A percentile compares a stretch with the other conserved stretches of the same genome.
These are phyloP conservation scores for Sphagnum contortum DNA, from an alignment of 225 moss, liverwort and hornwort species.

Conservation along the genomic window DNA sequence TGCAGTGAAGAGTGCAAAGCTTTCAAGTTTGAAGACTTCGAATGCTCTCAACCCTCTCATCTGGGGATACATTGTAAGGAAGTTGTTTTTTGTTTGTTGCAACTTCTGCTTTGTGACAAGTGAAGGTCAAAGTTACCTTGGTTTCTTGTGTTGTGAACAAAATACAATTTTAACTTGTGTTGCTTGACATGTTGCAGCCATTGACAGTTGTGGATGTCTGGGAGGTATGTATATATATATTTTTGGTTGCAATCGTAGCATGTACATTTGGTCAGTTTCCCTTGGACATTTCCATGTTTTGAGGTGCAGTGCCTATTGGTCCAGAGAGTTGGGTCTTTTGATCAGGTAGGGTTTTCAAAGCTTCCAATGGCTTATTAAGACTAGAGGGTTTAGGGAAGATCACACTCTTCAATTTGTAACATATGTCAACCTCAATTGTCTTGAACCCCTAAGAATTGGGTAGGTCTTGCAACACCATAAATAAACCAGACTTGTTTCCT, in stretches of 20 bases:
- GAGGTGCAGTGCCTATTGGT: not conserved
- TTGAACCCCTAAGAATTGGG: no score
- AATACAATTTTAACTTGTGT: no score
- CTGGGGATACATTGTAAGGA: constrained; percentile 56
- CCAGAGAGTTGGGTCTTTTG: no score
- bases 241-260: not conserved
- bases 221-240: constrained; percentile 10
- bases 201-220: constrained; percentile 31
- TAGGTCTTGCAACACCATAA: no score
- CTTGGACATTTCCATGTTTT: no score
- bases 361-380: no score
- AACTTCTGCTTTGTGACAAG: not conserved
- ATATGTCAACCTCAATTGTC: no score
- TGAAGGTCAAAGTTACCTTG: no score
- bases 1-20: constrained; percentile 42
- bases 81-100: not conserved
- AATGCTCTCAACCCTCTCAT: constrained; percentile 79
- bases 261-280: not conserved
- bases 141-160: no score
- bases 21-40: constrained; percentile 52
- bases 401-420: not conserved
- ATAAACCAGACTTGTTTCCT: no score
- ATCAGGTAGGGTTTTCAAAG: not conserved
- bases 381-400: not conserved
- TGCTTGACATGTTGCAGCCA: constrained; percentile 6